Base-by-base conservation (phyloP, 768 basidiomycete genomes). In the Mycena vulgaris region DNA sequence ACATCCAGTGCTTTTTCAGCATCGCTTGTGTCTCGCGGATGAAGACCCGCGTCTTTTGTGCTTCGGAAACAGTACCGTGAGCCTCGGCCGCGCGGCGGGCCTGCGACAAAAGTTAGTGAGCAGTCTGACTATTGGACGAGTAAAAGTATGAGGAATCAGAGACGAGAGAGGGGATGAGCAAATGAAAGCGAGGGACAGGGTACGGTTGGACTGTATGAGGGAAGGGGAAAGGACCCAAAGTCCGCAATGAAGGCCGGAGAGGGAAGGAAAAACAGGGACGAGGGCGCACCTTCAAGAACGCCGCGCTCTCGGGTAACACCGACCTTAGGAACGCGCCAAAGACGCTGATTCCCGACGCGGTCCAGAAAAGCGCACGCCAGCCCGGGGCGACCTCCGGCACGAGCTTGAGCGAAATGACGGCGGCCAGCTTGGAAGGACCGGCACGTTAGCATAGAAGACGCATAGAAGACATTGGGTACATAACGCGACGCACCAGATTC, bases 361-460 rank as follows among this genome's bases (percentile, higher is more conserved):
- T 87, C 90, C 93, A 98, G 85, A 97, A 97, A 14, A 98, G 81
- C 7, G 86, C 81, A 31, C 95, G 85, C 96, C 96, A 97, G 51
- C 83, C 80, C 40, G 77, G 69, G 0, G 72, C 64, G 11, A 82
- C 83, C 75, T 83, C 79, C 1, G 85, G 80, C 23, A 88, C 94
- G 27, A 93, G 83, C 7, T 81, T 86, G 28, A 97, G 84, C 75
- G 96, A 95, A 83, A 97, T 88, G 60, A 93, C 89, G 2, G 95
- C 93, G 0, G 95, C 94, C 60, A 98, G 47, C 57, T 66, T 48
- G 45, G 53, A 59, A 59, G 35, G 57, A 35, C 33, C 56, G 17
- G 19, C 31, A 47, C 16, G 53, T 55, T 42, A 63, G 62, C 27
- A 48, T 56, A 56, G 40, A 65, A 42, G 63, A 65, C n/a, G 61